Conservation (phyloP, 78 protist genomes). For the Polysphondylium violaceum region DNA sequence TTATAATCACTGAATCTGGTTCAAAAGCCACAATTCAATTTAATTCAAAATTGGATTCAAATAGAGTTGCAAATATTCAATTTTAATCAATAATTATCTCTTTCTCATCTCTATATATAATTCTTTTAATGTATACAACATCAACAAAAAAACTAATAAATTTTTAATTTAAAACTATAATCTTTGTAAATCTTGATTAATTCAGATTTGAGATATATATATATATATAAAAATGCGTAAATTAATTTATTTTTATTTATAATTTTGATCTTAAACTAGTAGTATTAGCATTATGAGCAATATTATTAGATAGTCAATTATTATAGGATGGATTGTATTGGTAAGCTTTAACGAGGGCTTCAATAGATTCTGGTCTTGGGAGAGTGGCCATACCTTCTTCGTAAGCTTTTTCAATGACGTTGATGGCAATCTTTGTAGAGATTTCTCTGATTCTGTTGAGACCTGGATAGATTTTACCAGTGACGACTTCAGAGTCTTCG, state of each 20-base stretch:
- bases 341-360: slow-evolving; percentile 12
- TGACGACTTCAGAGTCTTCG: slow-evolving; percentile 61
- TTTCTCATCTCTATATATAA: too few relatives aligned
- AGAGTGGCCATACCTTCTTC: slow-evolving; percentile 74
- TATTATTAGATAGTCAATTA: slow-evolving; percentile 3
- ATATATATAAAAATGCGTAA: neutral
- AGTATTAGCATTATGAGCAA: too few relatives aligned
- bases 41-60: too few relatives aligned
- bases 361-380: slow-evolving; percentile 40
- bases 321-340: slow-evolving; percentile 51
- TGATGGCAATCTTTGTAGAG: slow-evolving; percentile 43
- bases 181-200: too few relatives aligned
- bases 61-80: too few relatives aligned
- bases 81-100: too few relatives aligned
- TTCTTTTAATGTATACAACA: too few relatives aligned
- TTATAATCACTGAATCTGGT: slow-evolving; percentile 31
- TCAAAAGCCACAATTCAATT: slow-evolving; percentile 20
- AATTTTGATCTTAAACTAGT: neutral
- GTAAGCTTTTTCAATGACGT: slow-evolving; percentile 76
- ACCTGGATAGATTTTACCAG: slow-evolving; percentile 76
- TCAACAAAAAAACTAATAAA: too few relatives aligned
- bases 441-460: slow-evolving; percentile 59
- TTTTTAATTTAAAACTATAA: too few relatives aligned
- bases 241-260: neutral
- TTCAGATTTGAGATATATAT: too few relatives aligned